phyloP scores from a whole-genome alignment of 1,284 basidiomycete species.

The Naganishia sp. region DNA sequence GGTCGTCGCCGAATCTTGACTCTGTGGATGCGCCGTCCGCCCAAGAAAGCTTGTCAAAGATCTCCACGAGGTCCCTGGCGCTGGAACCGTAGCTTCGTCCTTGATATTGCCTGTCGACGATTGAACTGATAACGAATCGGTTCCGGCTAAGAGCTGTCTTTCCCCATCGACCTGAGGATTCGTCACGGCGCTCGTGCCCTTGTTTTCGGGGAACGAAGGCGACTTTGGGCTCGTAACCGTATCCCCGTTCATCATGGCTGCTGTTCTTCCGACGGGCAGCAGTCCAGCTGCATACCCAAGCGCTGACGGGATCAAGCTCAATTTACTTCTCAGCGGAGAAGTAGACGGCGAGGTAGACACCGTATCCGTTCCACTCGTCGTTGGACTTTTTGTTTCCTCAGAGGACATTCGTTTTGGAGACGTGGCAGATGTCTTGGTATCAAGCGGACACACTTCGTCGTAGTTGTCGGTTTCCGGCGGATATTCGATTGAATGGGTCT shows the following conservation, averaged over 20 bases:
- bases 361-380: background rate
- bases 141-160: background rate
- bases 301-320: constrained; percentile 19
- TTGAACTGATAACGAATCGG: background rate
- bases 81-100: background rate
- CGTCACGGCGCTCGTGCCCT: background rate
- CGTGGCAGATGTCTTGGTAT: background rate
- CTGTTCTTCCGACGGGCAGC: constrained; percentile 2
- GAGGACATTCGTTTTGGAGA: background rate
- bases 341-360: background rate
- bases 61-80: constrained; percentile 11
- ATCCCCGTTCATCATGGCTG: background rate
- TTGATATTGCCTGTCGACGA: background rate
- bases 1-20: constrained; percentile 8
- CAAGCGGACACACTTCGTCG: constrained; percentile 9
- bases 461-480: no score
- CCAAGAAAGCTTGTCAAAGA: constrained; percentile 14
- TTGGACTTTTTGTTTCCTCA: background rate
- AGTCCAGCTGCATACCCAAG: constrained; percentile 22
- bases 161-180: no score
- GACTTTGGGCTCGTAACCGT: background rate
- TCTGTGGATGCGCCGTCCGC: background rate
- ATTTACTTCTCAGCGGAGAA: constrained; percentile 11
- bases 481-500: background rate
- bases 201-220: background rate